A percentile compares a stretch with the other conserved stretches of the same genome.
phyloP scores from a whole-genome alignment of 2,329 filamentous ascomycete species.

The Stemphylium beticola region DNA sequence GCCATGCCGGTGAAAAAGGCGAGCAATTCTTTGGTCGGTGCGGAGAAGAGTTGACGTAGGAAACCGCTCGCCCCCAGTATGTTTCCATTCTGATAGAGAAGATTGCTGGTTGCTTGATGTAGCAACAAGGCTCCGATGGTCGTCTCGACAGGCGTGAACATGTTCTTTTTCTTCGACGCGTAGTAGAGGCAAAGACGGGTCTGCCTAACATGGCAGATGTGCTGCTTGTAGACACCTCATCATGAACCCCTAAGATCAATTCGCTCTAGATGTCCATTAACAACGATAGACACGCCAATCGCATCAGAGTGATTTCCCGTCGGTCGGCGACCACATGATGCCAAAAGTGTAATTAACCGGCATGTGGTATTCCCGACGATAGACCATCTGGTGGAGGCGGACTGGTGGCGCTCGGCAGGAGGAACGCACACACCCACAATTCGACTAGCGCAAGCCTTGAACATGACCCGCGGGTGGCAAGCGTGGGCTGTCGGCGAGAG shows the following conservation, averaged over 20 bases:
- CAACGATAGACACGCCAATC: slow-evolving; percentile 17
- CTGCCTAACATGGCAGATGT: neutral
- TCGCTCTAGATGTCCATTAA: slow-evolving; percentile 14
- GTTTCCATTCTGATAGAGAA: slow-evolving; percentile 59
- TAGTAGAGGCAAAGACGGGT: no score
- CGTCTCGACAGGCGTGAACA: slow-evolving; percentile 62
- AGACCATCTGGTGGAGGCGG: slow-evolving; percentile 2
- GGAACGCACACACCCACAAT: slow-evolving; percentile 11
- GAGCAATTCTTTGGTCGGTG: slow-evolving; percentile 51
- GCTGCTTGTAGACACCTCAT: slow-evolving; percentile 4
- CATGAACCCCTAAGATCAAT: slow-evolving; percentile 2
- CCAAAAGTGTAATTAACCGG: slow-evolving; percentile 20
- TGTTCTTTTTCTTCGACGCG: slow-evolving; percentile 25
- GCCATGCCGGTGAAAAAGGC: slow-evolving; percentile 56
- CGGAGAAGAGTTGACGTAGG: slow-evolving; percentile 51
- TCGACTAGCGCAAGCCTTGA: slow-evolving; percentile 20
- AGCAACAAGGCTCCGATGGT: slow-evolving; percentile 58
- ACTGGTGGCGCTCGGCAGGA: slow-evolving; percentile 20
- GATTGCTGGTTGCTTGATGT: slow-evolving; percentile 57
- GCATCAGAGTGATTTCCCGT: slow-evolving; percentile 2
- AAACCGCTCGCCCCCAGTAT: slow-evolving; percentile 59
- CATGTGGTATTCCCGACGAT: slow-evolving; percentile 1
- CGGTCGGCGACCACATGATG: slow-evolving; percentile 28
- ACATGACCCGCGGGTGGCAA: slow-evolving; percentile 21
- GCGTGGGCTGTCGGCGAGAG: slow-evolving; percentile 16